Percentiles rank a stretch among this genome's conserved stretches.
These are phyloP conservation scores for Tranzscheliella williamsii DNA, from an alignment of 1,284 basidiomycete species.

Conservation along the genomic window DNA sequence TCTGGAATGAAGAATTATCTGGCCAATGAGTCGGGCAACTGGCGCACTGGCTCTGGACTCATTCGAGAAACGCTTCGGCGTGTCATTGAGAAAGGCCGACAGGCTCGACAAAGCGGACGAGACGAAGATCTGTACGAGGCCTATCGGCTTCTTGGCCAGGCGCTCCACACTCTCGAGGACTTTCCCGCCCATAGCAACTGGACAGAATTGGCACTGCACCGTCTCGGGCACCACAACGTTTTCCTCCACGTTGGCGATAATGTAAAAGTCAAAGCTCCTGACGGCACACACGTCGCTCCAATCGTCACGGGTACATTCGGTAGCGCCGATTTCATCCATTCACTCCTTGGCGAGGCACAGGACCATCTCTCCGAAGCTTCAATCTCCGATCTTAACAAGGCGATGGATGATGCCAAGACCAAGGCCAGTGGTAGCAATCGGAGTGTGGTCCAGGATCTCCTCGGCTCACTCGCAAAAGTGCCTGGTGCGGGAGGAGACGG, in stretches of 20 bases:
- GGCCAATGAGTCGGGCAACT: conserved; percentile 73
- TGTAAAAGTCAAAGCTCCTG: conserved; percentile 73
- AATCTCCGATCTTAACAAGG: conserved; percentile 81
- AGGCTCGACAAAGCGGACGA: conserved; percentile 67
- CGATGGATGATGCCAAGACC: conserved; percentile 67
- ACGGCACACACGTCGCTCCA: conserved; percentile 76
- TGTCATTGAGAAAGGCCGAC: conserved; percentile 68
- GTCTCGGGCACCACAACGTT: conserved; percentile 75
- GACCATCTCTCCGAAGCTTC: conserved; percentile 72
- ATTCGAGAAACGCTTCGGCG: conserved; percentile 76
- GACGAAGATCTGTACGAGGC: conserved; percentile 73
- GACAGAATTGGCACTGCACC: conserved; percentile 67
- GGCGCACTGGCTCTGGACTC: conserved; percentile 86
- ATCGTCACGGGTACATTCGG: conserved; percentile 89
- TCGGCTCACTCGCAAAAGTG: conserved; percentile 66
- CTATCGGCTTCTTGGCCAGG: conserved; percentile 52
- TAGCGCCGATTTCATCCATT: conserved; percentile 72
- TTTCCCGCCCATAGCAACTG: conserved; percentile 76
- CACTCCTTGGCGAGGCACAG: conserved; percentile 66
- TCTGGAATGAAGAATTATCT: conserved; percentile 98
- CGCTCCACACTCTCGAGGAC: conserved; percentile 79
- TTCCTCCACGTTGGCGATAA: conserved; percentile 89
- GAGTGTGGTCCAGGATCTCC: conserved; percentile 45
- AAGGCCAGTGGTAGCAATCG: conserved; percentile 54
- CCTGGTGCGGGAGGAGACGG: conserved; percentile 29